These are phyloP conservation scores for Yarrowia sp. DNA, from an alignment of 805 yeast species.

Conservation along the genomic window DNA sequence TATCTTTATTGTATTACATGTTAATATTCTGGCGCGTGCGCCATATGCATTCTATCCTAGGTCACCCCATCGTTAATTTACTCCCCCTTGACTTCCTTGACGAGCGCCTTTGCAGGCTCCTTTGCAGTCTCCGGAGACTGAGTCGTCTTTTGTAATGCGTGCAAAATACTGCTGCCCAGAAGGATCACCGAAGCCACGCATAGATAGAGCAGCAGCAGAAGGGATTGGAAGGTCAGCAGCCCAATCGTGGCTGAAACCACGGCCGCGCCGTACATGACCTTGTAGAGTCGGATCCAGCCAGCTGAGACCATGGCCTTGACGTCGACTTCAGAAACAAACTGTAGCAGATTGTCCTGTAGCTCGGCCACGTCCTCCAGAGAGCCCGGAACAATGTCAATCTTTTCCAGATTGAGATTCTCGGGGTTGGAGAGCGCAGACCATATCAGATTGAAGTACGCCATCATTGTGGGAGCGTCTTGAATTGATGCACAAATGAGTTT, in stretches of 20 bases:
- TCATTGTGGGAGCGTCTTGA: constrained; percentile 19
- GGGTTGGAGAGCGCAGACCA: constrained; percentile 20
- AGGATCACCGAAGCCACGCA: constrained; percentile 1
- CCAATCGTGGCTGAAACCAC: constrained; percentile 2
- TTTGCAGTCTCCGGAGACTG: too few species aligned
- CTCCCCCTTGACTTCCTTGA: constrained; percentile 1
- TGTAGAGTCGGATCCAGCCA: constrained; percentile 17
- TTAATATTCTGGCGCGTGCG: not conserved
- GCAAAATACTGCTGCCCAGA: not conserved
- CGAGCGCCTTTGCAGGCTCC: not conserved
- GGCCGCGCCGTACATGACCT: constrained; percentile 1
- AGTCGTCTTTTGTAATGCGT: not conserved
- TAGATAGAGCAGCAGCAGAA: not conserved
- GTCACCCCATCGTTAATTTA: not conserved
- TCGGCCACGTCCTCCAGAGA: constrained; percentile 17
- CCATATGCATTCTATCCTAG: constrained; percentile 4
- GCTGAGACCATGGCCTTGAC: constrained; percentile 10
- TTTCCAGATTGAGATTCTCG: constrained; percentile 7
- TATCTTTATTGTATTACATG: too few species aligned
- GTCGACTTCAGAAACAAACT: not conserved
- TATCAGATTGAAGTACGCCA: not conserved
- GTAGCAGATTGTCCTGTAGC: not conserved
- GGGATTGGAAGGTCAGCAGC: not conserved
- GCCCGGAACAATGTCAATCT: constrained; percentile 9
- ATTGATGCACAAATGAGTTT: constrained; percentile 9